phyloP scores from a whole-genome alignment of 202 grass and related monocot species.

The Elaeis oleifera region DNA sequence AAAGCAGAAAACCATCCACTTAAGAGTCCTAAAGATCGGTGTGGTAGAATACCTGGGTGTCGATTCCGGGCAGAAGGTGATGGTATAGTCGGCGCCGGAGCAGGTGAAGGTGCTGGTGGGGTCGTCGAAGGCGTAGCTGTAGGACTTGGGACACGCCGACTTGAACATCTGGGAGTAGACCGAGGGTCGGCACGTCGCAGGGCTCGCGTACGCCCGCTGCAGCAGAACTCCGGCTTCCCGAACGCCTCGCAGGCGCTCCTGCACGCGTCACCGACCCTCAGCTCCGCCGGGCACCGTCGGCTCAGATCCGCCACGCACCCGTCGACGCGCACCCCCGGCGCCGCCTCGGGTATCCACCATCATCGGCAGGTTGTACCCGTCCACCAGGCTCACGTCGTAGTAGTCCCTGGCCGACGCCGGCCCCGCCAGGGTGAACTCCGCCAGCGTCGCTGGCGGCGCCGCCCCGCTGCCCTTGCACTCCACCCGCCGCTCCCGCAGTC shows the following conservation, averaged over 20 bases:
- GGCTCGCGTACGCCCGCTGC: slow-evolving; percentile 79
- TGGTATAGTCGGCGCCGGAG: slow-evolving; percentile 61
- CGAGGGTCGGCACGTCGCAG: slow-evolving; percentile 66
- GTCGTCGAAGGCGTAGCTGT: slow-evolving; percentile 98
- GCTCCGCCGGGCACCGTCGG: slow-evolving; percentile 63
- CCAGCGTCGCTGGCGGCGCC: slow-evolving; percentile 59
- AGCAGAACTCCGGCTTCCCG: slow-evolving; percentile 87
- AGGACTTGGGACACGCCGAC: slow-evolving; percentile 74
- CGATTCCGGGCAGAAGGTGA: slow-evolving; percentile 89
- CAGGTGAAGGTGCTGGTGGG: slow-evolving; percentile 88
- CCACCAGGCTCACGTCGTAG: slow-evolving; percentile 96
- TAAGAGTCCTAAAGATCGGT: too few species aligned
- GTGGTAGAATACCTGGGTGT: slow-evolving; percentile 33
- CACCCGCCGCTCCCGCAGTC: slow-evolving; percentile 70
- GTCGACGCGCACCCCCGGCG: slow-evolving; percentile 48
- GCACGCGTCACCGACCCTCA: slow-evolving; percentile 50
- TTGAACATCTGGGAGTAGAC: slow-evolving; percentile 93
- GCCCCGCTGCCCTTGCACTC: slow-evolving; percentile 60
- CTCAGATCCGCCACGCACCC: slow-evolving; percentile 63
- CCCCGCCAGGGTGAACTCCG: slow-evolving; percentile 73
- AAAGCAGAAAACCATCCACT: too few species aligned
- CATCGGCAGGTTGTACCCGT: slow-evolving; percentile 92
- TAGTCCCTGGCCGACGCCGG: slow-evolving; percentile 41
- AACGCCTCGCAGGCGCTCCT: slow-evolving; percentile 91
- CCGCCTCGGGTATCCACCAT: slow-evolving; percentile 40